phyloP scores from a whole-genome alignment of 768 basidiomycete species.

The Tricholoma matsutake region DNA sequence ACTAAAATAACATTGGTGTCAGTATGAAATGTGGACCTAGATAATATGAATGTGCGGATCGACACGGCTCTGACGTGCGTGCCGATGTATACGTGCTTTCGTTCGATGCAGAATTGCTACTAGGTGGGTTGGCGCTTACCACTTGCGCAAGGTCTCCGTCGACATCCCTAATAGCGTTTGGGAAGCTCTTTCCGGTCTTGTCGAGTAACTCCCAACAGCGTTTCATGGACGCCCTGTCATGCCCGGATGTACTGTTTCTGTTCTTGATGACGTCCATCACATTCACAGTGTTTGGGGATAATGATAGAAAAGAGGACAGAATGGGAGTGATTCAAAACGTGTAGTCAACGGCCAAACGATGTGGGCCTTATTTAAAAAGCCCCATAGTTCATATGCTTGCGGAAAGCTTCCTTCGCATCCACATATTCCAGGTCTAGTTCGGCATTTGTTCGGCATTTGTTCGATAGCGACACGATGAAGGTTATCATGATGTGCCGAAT shows the following conservation, averaged over 20 bases:
- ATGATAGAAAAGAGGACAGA: background rate
- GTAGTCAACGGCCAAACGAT: background rate
- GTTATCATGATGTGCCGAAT: background rate
- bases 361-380: too few relatives aligned
- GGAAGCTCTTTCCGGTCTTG: slow-evolving; percentile 82
- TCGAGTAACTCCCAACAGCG: slow-evolving; percentile 90
- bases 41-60: background rate
- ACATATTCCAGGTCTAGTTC: background rate
- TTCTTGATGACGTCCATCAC: slow-evolving; percentile 55
- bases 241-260: slow-evolving; percentile 81
- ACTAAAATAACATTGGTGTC: slow-evolving; percentile 41
- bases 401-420: too few relatives aligned
- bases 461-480: background rate
- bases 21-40: background rate
- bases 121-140: slow-evolving; percentile 39
- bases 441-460: background rate
- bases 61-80: background rate
- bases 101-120: background rate
- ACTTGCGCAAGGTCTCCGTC: slow-evolving; percentile 92
- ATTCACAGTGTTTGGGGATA: background rate
- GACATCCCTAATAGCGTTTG: slow-evolving; percentile 91
- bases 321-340: background rate
- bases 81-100: background rate
- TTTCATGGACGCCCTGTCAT: slow-evolving; percentile 83
- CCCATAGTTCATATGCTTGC: too few relatives aligned